phyloP scores from a whole-genome alignment of 768 basidiomycete genomes.

The Termitomyces sp. region DNA sequence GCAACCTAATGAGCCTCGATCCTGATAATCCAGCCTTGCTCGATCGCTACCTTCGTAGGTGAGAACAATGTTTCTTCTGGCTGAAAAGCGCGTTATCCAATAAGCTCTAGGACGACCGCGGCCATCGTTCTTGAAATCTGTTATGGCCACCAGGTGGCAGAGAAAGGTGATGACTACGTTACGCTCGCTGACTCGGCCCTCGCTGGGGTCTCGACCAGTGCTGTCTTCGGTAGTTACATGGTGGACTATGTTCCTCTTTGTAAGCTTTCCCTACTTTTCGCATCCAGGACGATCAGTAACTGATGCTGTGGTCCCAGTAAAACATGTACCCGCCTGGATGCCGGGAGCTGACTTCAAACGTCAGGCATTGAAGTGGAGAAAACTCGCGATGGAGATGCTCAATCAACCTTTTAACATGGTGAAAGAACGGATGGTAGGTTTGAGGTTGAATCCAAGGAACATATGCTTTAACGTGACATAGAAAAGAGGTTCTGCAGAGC shows the following conservation, averaged over 20 bases:
- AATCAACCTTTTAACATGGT: slow-evolving; percentile 29
- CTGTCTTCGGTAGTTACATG: slow-evolving; percentile 22
- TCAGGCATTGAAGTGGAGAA: slow-evolving; percentile 35
- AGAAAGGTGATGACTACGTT: slow-evolving; percentile 24
- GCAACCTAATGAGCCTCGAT: slow-evolving; percentile 17
- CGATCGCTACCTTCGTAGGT: slow-evolving; percentile 26
- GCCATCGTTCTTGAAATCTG: slow-evolving; percentile 15
- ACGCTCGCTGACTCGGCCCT: slow-evolving; percentile 25
- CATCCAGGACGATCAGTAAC: not conserved
- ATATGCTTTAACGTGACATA: not conserved
- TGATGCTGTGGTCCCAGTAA: slow-evolving; percentile 23
- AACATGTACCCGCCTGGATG: slow-evolving; percentile 45
- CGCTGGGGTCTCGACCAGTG: slow-evolving; percentile 17
- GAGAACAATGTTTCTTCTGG: slow-evolving; percentile 6
- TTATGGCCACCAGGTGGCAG: slow-evolving; percentile 22
- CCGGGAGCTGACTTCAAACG: slow-evolving; percentile 46
- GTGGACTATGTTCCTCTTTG: slow-evolving; percentile 20
- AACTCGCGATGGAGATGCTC: slow-evolving; percentile 31
- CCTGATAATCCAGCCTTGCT: slow-evolving; percentile 20
- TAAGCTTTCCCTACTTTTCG: not conserved
- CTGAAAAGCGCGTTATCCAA: not conserved
- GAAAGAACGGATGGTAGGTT: slow-evolving; percentile 9
- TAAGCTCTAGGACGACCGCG: slow-evolving; percentile 2
- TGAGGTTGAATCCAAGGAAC: not conserved
- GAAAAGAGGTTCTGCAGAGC: slow-evolving; percentile 1